Evolutionary conservation across 495 filamentous ascomycete species (phyloP).

Genomic region (Letharia columbiana): DNA sequence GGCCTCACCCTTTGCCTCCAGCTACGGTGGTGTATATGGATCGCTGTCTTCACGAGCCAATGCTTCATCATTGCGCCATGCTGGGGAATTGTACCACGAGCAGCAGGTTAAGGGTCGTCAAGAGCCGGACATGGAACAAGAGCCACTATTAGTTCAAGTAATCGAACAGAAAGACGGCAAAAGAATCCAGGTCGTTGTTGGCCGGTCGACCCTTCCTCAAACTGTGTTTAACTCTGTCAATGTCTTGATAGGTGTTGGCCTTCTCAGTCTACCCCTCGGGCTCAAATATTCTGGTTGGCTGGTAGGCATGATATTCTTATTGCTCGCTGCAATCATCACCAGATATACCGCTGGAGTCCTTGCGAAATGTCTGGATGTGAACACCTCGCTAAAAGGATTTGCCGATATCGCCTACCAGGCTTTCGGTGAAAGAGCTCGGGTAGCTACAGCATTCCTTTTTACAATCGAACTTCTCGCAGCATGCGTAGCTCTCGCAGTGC

Average conservation of each 20-base stretch:
- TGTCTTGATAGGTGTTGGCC: slow-evolving; percentile 82
- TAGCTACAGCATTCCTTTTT: slow-evolving; percentile 78
- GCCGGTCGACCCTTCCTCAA: slow-evolving; percentile 88
- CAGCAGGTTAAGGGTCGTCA: slow-evolving; percentile 48
- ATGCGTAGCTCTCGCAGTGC: slow-evolving; percentile 82
- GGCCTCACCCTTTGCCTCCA: slow-evolving; percentile 56
- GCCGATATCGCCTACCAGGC: slow-evolving; percentile 89
- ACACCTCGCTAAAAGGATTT: slow-evolving; percentile 74
- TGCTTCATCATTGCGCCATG: slow-evolving; percentile 60
- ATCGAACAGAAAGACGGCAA: slow-evolving; percentile 81
- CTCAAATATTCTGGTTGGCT: slow-evolving; percentile 89
- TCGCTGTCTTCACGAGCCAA: slow-evolving; percentile 61
- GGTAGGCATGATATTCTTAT: slow-evolving; percentile 67
- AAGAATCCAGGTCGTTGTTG: slow-evolving; percentile 70
- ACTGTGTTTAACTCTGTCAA: slow-evolving; percentile 97
- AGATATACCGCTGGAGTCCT: slow-evolving; percentile 81
- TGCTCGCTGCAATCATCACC: slow-evolving; percentile 64
- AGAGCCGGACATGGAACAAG: slow-evolving; percentile 54
- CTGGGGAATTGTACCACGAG: slow-evolving; percentile 61
- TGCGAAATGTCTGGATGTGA: slow-evolving; percentile 81
- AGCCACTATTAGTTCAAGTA: slow-evolving; percentile 76
- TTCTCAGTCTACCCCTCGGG: slow-evolving; percentile 82
- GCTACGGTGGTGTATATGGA: slow-evolving; percentile 70
- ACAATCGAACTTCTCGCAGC: slow-evolving; percentile 79
- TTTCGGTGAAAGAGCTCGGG: slow-evolving; percentile 74